Percentiles rank a stretch among this genome's conserved stretches.
These are phyloP conservation scores for Leishmania turanica DNA, from an alignment of 208 protist genomes.

Conservation along the genomic window DNA sequence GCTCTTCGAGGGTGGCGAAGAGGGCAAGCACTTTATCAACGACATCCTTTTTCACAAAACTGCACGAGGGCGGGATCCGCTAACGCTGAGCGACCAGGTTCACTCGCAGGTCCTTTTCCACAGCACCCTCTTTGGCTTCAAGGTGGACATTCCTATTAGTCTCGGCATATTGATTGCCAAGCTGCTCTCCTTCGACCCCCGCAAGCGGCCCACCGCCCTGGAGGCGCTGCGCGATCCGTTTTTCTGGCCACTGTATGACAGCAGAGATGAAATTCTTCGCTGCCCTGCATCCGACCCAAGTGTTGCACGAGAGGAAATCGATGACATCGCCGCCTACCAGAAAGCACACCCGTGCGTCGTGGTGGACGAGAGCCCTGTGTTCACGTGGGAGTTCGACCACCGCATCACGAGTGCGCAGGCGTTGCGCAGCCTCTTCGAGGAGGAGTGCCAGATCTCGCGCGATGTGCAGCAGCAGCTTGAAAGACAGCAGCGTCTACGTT, in stretches of 20 bases:
- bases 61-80: neutral
- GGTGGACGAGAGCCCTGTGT: constrained; percentile 30
- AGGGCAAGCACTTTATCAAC: constrained; percentile 72
- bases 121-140: constrained; percentile 65
- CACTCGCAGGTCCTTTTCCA: constrained; percentile 36
- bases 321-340: constrained; percentile 32
- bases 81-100: constrained; percentile 9
- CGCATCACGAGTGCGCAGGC: constrained; percentile 38
- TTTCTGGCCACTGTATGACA: constrained; percentile 47
- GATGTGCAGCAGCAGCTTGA: constrained; percentile 22
- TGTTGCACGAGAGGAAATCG: constrained; percentile 19
- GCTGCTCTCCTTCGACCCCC: constrained; percentile 61
- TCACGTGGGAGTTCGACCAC: constrained; percentile 63
- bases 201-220: constrained; percentile 56
- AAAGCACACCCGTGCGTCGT: constrained; percentile 28
- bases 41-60: constrained; percentile 40
- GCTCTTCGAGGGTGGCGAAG: constrained; percentile 57
- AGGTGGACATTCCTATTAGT: constrained; percentile 40
- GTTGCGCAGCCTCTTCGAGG: constrained; percentile 41
- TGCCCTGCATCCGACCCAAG: constrained; percentile 10
- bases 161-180: constrained; percentile 47
- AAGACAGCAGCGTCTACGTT: neutral
- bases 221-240: constrained; percentile 71
- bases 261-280: constrained; percentile 69
- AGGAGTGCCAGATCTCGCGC: constrained; percentile 32